Evolutionary conservation across 177 flowering plant species (phyloP).

Genomic region (Vitis hybrid): DNA sequence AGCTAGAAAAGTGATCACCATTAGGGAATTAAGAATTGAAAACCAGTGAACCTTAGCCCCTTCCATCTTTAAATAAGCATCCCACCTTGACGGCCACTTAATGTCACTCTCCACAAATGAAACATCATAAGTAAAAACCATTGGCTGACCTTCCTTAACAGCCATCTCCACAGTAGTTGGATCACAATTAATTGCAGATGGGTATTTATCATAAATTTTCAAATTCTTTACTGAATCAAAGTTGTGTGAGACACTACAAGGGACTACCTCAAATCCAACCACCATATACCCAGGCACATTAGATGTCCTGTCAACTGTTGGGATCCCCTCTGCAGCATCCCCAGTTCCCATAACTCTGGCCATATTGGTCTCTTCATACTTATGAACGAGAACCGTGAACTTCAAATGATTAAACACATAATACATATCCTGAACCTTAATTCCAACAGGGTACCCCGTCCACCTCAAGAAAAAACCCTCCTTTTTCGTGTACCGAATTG

Average conservation of each 20-base stretch:
- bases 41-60: constrained; percentile 79
- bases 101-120: constrained; percentile 59
- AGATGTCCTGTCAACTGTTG: constrained; percentile 34
- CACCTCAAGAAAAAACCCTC: constrained; percentile 52
- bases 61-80: constrained; percentile 78
- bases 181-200: constrained; percentile 51
- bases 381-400: constrained; percentile 66
- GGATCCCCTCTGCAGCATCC: constrained; percentile 63
- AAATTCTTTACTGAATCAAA: constrained; percentile 44
- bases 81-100: constrained; percentile 83
- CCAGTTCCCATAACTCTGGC: constrained; percentile 80
- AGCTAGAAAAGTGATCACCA: constrained; percentile 77
- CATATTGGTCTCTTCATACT: constrained; percentile 66
- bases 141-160: constrained; percentile 53
- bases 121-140: constrained; percentile 62
- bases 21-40: constrained; percentile 67
- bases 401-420: constrained; percentile 79
- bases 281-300: constrained; percentile 73
- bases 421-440: constrained; percentile 56
- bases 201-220: constrained; percentile 50
- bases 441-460: constrained; percentile 82
- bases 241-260: constrained; percentile 59
- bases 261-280: constrained; percentile 78
- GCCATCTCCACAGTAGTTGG: constrained; percentile 56
- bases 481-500: constrained; percentile 64